These are phyloP conservation scores for Coemansia sp. DNA, from an alignment of 192 early-diverging fungal species.

Conservation along the genomic window DNA sequence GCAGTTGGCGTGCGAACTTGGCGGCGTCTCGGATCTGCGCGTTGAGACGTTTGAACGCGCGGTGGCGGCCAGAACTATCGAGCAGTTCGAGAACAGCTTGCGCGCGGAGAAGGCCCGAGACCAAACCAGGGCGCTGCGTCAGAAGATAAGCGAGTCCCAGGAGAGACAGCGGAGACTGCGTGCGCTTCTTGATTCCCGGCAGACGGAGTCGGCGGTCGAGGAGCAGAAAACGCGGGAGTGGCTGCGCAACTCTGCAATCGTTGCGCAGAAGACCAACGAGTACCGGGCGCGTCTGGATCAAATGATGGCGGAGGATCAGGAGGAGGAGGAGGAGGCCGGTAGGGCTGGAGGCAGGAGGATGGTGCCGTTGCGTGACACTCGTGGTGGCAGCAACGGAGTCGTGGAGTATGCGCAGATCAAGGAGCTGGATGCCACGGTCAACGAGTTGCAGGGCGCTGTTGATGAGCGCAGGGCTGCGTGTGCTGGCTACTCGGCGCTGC, in stretches of 20 bases:
- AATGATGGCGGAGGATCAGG: not conserved
- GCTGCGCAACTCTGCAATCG: slow-evolving; percentile 40
- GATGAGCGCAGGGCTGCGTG: slow-evolving; percentile 17
- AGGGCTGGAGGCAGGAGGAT: not conserved
- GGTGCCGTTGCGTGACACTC: too few relatives aligned
- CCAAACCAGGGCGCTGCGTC: not conserved
- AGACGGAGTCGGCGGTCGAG: slow-evolving; percentile 23
- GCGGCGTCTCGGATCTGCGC: slow-evolving; percentile 21
- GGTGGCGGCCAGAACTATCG: slow-evolving; percentile 20
- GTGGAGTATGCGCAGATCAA: slow-evolving; percentile 35
- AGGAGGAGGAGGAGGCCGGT: not conserved
- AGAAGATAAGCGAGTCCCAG: slow-evolving; percentile 18
- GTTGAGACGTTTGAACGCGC: slow-evolving; percentile 37
- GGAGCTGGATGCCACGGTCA: slow-evolving; percentile 12
- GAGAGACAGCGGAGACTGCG: slow-evolving; percentile 22
- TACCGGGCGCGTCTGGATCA: slow-evolving; percentile 29
- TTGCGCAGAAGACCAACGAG: slow-evolving; percentile 38
- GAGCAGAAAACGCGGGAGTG: slow-evolving; percentile 54
- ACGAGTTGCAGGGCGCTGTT: slow-evolving; percentile 11
- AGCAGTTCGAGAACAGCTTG: slow-evolving; percentile 14
- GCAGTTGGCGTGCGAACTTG: slow-evolving; percentile 11
- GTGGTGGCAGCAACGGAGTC: slow-evolving; percentile 2
- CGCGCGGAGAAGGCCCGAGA: slow-evolving; percentile 4
- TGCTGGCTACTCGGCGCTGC: slow-evolving; percentile 35
- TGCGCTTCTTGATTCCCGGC: slow-evolving; percentile 19